Percentiles rank a stretch among this genome's conserved stretches.
These are phyloP conservation scores for Plasmodium gallinaceum DNA, from an alignment of 169 alveolate species.

Conservation along the genomic window DNA sequence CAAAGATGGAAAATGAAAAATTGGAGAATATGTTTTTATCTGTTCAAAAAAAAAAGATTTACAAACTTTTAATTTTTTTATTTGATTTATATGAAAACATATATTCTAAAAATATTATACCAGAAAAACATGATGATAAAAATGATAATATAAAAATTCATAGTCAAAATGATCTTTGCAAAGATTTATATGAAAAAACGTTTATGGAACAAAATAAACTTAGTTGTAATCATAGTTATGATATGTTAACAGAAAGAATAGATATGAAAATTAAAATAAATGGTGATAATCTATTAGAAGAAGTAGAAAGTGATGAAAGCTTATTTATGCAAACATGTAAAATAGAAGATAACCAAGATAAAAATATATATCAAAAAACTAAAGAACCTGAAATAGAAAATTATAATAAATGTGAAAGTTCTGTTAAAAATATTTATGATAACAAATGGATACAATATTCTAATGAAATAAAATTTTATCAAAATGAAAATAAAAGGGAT, in stretches of 20 bases:
- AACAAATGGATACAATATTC: background rate
- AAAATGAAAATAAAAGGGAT: background rate
- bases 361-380: background rate
- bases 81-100: slow-evolving; percentile 18
- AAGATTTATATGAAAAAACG: background rate
- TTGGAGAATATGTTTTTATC: slow-evolving; percentile 16
- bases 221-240: background rate
- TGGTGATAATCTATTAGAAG: background rate
- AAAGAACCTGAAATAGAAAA: background rate
- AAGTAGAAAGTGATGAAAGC: background rate
- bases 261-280: background rate
- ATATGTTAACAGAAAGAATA: background rate
- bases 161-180: background rate
- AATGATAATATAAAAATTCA: background rate
- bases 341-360: background rate
- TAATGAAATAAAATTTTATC: background rate
- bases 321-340: background rate
- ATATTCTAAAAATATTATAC: background rate
- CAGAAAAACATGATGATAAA: background rate
- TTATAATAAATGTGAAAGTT: background rate
- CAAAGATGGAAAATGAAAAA: background rate
- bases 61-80: slow-evolving; percentile 21
- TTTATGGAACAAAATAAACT: background rate
- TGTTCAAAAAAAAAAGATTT: slow-evolving; percentile 30
- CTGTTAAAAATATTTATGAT: background rate